A percentile compares a stretch with the other conserved stretches of the same genome.
Evolutionary conservation across 257 asterid species (phyloP).

Genomic region (Solanum phureja): DNA sequence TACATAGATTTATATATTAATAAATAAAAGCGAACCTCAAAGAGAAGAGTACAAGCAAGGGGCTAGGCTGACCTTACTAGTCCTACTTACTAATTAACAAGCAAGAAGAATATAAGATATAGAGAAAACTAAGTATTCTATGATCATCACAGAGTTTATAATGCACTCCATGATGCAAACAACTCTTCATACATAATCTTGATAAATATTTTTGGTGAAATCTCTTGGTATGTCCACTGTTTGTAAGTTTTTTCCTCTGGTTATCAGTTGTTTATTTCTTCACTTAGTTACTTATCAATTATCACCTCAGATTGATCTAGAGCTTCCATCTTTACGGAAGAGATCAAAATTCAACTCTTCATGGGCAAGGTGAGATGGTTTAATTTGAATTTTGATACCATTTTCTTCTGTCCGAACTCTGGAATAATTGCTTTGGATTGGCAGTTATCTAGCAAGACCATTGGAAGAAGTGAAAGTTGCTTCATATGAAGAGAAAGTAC

Average conservation of each 20-base stretch:
- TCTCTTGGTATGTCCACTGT: neutral
- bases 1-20: neutral
- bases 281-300: neutral
- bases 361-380: slow-evolving; percentile 51
- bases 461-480: slow-evolving; percentile 65
- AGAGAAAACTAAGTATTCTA: neutral
- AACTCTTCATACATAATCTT: neutral
- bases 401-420: neutral
- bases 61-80: neutral
- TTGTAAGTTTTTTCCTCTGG: neutral
- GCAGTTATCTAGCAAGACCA: slow-evolving; percentile 81
- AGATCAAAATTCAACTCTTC: slow-evolving; percentile 48
- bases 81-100: neutral
- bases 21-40: neutral
- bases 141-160: neutral
- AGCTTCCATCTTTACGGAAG: slow-evolving; percentile 35
- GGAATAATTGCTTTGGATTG: slow-evolving; percentile 1
- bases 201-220: neutral
- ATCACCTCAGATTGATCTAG: slow-evolving; percentile 35
- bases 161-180: neutral
- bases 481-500: slow-evolving; percentile 44
- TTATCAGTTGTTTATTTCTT: neutral
- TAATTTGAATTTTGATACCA: neutral
- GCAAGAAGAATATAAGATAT: neutral
- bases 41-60: neutral